These are phyloP conservation scores for Fragaria iinumae DNA, from an alignment of 306 rosid genomes.

Conservation along the genomic window DNA sequence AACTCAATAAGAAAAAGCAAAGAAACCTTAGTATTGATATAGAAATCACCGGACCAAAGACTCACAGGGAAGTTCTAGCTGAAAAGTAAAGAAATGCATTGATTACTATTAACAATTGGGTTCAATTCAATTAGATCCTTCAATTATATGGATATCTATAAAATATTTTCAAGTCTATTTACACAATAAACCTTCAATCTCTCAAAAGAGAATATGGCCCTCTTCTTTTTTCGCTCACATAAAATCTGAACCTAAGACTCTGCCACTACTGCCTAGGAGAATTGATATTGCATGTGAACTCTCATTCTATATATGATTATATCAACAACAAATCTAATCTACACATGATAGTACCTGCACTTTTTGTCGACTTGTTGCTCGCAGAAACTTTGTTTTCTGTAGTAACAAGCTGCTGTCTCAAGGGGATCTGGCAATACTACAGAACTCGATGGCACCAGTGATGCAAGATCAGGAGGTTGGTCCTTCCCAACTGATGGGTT, in stretches of 20 bases:
- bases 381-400: no score
- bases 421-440: no score
- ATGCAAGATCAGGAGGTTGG: no score
- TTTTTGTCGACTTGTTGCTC: no score
- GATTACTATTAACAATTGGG: background rate
- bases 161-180: no score
- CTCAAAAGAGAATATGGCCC: no score
- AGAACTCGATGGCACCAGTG: no score
- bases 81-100: background rate
- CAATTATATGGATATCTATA: background rate
- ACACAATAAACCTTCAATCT: no score
- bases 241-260: background rate
- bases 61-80: background rate
- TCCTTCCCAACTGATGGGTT: no score
- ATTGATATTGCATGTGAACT: background rate
- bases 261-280: background rate
- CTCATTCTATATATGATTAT: background rate
- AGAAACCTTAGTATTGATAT: background rate
- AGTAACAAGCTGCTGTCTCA: no score
- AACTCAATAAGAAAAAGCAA: background rate
- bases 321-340: slow-evolving; percentile 13
- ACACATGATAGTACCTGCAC: slow-evolving; percentile 41
- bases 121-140: background rate
- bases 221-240: background rate
- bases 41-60: background rate